phyloP scores from a whole-genome alignment of 2,329 filamentous ascomycete genomes.

The Ascosphaera apis region DNA sequence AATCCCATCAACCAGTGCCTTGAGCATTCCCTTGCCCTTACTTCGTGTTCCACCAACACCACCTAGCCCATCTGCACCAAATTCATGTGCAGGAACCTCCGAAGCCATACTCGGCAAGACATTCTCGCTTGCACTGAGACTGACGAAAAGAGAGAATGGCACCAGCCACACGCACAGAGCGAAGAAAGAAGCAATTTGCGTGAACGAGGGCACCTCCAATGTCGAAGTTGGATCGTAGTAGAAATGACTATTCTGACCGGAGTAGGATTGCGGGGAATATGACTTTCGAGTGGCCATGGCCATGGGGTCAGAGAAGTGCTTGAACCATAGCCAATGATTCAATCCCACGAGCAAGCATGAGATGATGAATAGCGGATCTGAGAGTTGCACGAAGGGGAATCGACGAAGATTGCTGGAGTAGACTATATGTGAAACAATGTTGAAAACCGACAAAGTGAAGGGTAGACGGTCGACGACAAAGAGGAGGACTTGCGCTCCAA shows the following conservation, averaged over 20 bases:
- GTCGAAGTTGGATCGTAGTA: constrained; percentile 18
- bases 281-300: constrained; percentile 20
- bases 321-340: constrained; percentile 94
- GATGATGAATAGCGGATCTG: constrained; percentile 62
- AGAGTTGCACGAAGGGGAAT: constrained; percentile 59
- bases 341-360: constrained; percentile 68
- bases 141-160: constrained; percentile 86
- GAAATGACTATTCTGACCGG: constrained; percentile 12
- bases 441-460: constrained; percentile 46
- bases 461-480: constrained; percentile 72
- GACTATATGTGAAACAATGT: constrained; percentile 57
- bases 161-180: constrained; percentile 93
- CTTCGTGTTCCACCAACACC: constrained; percentile 10
- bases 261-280: constrained; percentile 14
- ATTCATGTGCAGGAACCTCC: constrained; percentile 19
- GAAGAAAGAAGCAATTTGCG: constrained; percentile 88
- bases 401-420: constrained; percentile 70
- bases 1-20: constrained; percentile 35
- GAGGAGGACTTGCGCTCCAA: constrained; percentile 50
- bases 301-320: constrained; percentile 50
- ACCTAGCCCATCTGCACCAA: constrained; percentile 2
- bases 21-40: constrained; percentile 37
- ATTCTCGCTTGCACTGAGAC: constrained; percentile 80
- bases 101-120: constrained; percentile 80
- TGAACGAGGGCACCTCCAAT: constrained; percentile 47